A percentile compares a stretch with the other conserved stretches of the same genome.
These are phyloP conservation scores for Apiotrichum akiyoshidainum DNA, from an alignment of 1,284 basidiomycete genomes.

Conservation along the genomic window DNA sequence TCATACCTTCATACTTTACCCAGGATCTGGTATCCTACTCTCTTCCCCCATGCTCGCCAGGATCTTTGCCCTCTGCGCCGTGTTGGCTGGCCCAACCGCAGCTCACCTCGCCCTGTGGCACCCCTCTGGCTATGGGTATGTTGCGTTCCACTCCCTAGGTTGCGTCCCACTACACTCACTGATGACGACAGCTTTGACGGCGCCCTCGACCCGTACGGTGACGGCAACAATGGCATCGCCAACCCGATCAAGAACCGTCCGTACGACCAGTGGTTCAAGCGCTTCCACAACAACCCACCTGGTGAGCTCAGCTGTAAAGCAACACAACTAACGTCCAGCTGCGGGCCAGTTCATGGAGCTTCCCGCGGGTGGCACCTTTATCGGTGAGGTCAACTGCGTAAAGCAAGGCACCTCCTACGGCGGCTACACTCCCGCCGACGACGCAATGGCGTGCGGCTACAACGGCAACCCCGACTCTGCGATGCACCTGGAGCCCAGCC, in stretches of 20 bases:
- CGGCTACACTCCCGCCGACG: neutral
- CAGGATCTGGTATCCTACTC: no score
- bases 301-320: neutral
- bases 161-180: constrained; percentile 30
- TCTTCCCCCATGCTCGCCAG: constrained; percentile 2
- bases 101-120: constrained; percentile 46
- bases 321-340: constrained; percentile 1
- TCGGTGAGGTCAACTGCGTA: constrained; percentile 6
- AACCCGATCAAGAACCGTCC: no score
- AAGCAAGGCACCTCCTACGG: constrained; percentile 13
- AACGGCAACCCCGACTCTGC: neutral
- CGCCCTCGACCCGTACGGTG: neutral
- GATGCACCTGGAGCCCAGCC: neutral
- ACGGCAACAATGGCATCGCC: no score
- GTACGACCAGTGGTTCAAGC: neutral
- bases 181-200: neutral
- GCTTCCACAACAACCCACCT: neutral
- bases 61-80: constrained; percentile 9
- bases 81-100: constrained; percentile 13
- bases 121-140: constrained; percentile 44
- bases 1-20: no score
- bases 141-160: constrained; percentile 32
- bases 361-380: constrained; percentile 34
- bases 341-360: constrained; percentile 38
- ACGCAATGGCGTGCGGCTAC: neutral